Base-by-base conservation (phyloP, 2,329 filamentous ascomycete species). In the Knoxdaviesia proteae region DNA sequence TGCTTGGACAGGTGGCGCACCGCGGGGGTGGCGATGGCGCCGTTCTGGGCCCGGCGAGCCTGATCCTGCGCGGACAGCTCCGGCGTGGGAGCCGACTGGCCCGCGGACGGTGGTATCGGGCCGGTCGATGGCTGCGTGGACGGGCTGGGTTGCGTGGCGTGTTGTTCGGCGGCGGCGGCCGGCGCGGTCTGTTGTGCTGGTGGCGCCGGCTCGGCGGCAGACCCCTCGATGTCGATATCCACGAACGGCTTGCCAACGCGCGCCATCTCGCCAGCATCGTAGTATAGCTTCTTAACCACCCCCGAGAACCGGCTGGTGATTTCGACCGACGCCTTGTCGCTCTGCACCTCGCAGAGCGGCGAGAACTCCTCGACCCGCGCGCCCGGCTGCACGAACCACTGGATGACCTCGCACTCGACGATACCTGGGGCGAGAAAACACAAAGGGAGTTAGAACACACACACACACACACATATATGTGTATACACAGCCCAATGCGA, bases 311-410 rank as follows among this genome's bases (percentile, higher is more conserved):
- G 79, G 53, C 87, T 94, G 36, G 90, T 96, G 52, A 98, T 98
- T 69, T 96, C 72, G 29, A 78, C 74, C 1, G 75, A 74, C 41
- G 90, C 90, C 61, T 98, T 98, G 64, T 98, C 90, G 53, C 87
- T 94, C 59, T 96, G 90, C 38, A 98, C 92, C 63, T 98, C 90
- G 62, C 90, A 98, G 39, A 98, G 71, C 46, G 88, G 90, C 52
- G 92, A 90, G 71, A 94, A 98, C 64, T 98, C 88, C 64, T 98
- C 87, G 52, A 98, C 87, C 45, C 82, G 78, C 34, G 90, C 90
- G 45, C 87, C 88, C 41, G 92, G 86, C 61, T 94, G 81, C 50
- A 98, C 88, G 58, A 96, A 98, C 90, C 90, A 98, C 65, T 98
- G 90, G 54, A 96, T 96, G 54, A 98, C 84, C 61, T 98, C 90